These are phyloP conservation scores for Ensete ventricosum DNA, from an alignment of 176 grass and related monocot genomes.

Conservation along the genomic window DNA sequence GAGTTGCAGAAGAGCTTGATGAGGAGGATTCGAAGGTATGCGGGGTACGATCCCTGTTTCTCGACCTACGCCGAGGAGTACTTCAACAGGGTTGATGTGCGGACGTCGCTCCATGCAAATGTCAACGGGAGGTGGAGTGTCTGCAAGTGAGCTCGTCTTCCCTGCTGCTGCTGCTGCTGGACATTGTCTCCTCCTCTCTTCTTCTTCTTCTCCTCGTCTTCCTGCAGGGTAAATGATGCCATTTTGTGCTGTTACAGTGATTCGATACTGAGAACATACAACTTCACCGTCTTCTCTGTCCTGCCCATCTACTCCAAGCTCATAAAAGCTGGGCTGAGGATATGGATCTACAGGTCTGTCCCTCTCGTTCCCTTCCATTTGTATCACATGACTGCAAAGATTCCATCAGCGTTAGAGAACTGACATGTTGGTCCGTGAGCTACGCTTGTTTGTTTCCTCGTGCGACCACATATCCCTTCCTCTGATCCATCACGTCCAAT, in stretches of 20 bases:
- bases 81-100: conserved; percentile 65
- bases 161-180: neutral
- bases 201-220: conserved; percentile 2
- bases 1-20: neutral
- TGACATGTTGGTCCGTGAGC: neutral
- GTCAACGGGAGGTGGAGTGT: conserved; percentile 35
- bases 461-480: neutral
- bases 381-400: neutral
- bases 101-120: conserved; percentile 57
- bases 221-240: too few species aligned
- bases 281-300: conserved; percentile 51
- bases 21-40: conserved; percentile 31
- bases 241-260: conserved; percentile 30
- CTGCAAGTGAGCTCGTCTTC: conserved; percentile 48
- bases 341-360: conserved; percentile 81
- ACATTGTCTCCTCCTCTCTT: conserved; percentile 2
- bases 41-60: conserved; percentile 72
- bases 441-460: neutral
- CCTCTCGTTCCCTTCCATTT: neutral
- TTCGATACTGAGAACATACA: conserved; percentile 45
- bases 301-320: conserved; percentile 77
- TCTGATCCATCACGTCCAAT: neutral
- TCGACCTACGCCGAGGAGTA: conserved; percentile 58
- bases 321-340: conserved; percentile 59
- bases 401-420: neutral